Evolutionary conservation across 106 monocot genomes (phyloP), one percentile per base, ranked within the genome.

Genomic region (Platanthera guangdongensis): DNA sequence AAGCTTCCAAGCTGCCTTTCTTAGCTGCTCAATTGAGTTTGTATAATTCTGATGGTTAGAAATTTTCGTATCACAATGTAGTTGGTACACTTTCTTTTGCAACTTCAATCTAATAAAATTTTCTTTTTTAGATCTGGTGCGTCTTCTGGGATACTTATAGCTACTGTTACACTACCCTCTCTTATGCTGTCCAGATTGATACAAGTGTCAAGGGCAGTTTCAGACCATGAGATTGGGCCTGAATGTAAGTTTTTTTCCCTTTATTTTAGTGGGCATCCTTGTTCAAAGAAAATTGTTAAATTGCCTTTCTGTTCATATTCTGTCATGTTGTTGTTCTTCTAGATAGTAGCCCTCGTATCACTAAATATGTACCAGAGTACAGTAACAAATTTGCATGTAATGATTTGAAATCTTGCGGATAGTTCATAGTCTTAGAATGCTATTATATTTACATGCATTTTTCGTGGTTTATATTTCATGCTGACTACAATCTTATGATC

Each of bases 101-200:
- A 47, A 4, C 16, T 53, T 77, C 1, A 50, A 22, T 65, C n/a
- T 30, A 21, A 71, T 52, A 22, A 55, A 28, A 53, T 18, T 57
- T 78, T 78, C 57, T 82, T 48, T 53, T 85, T 91, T 80, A 85
- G 92, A 78, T 79, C 79, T 72, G 97, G 97, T 75, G 92, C 82
- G 77, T 90, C 92, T 62, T 99, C 99, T 64, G 99, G 99, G 39
- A 92, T 99, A 77, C 78, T 99, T 51, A 85, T 99, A 72, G 90
- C 94, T 48, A 54, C 99, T 54, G 76, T 86, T 63, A 99, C 93
- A 78, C 78, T 94, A 70, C 99, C 99, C 22, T 71, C 90, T 80
- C 85, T 92, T 69, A 87, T 94, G 92, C 82, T 99, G 8, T 99
- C 94, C 53, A 83, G 88, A 57, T 78, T 90, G 78, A 87, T 99